These are phyloP conservation scores for Nepenthes gracilis DNA, from an alignment of 148 eudicot genomes.

Conservation along the genomic window DNA sequence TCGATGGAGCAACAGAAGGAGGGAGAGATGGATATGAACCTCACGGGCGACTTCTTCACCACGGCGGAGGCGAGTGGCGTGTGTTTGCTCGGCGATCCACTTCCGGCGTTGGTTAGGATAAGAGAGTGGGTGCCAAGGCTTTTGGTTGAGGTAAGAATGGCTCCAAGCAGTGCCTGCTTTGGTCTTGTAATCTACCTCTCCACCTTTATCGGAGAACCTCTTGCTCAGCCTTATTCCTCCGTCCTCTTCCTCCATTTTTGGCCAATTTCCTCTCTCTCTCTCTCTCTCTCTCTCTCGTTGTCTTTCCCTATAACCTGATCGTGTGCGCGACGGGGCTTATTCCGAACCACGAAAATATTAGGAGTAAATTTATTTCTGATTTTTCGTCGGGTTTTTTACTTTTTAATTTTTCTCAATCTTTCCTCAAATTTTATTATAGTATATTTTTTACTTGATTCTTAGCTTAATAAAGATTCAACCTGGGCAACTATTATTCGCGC, in stretches of 20 bases:
- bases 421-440: no score
- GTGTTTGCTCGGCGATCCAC: slow-evolving; percentile 98
- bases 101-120: slow-evolving; percentile 98
- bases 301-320: no score
- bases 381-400: no score
- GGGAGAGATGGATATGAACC: slow-evolving; percentile 15
- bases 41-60: slow-evolving; percentile 81
- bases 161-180: slow-evolving; percentile 96
- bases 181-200: slow-evolving; percentile 80
- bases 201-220: slow-evolving; percentile 59
- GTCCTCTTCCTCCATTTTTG: slow-evolving; percentile 56
- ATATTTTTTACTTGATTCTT: no score
- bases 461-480: no score
- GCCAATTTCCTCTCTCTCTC: no score
- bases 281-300: no score
- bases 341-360: no score
- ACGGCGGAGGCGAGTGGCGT: slow-evolving; percentile 66
- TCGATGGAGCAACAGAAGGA: background rate
- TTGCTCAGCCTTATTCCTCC: slow-evolving; percentile 56
- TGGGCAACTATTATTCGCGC: no score
- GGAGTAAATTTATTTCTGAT: no score
- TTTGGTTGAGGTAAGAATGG: slow-evolving; percentile 77
- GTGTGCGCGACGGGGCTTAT: no score
- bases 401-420: no score
- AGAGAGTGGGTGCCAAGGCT: slow-evolving; percentile 99